Evolutionary conservation across 345 rosid species (phyloP), one percentile per base, ranked within the genome.

Genomic region (Noccaea caerulescens): DNA sequence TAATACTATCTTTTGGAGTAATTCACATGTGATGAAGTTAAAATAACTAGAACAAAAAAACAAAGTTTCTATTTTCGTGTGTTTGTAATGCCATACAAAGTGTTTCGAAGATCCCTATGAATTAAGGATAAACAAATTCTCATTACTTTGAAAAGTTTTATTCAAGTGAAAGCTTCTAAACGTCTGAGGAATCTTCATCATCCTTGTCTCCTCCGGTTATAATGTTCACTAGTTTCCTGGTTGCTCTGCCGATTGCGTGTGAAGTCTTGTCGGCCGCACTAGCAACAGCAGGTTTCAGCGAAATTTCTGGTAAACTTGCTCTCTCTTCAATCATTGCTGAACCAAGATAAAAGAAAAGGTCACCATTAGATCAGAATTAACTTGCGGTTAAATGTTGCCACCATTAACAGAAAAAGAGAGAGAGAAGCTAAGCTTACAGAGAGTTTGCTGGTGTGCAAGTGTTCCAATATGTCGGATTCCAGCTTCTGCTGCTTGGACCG

Each of bases 321-420:
- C 96, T 80, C 81, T 94, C 98, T 79, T 94, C 83, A 80, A 88
- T 92, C 81, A 92, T 87, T 11, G 97, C 99, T 94, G 83, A 67
- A 81, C 66, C 37, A 74, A 8, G 39, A 25, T 8, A 20, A 20
- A 20, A 20, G 23, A 20, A 58, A 68, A 18, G 13, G 7, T 37
- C 12, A 32, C n/a, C 52, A 62, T 9, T 42, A 50, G 47, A 50
- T 49, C 27, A 47, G 7, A n/a, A 25, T 33, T 16, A 9, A 10
- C 33, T 53, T 58, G 39, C 36, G 18, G 3, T 25, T 59, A 0
- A 27, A 12, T 58, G 37, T 37, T 38, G 33, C 46, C 10, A 32
- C 62, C 7, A 16, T 7, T 49, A 39, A 12, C 18, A 39, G 4
- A 67, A 11, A 75, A 8, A 69, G 6, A 14, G 5, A 61, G 23